Base-by-base conservation (phyloP, 441 rosid genomes). In the Jatropha podagrica region DNA sequence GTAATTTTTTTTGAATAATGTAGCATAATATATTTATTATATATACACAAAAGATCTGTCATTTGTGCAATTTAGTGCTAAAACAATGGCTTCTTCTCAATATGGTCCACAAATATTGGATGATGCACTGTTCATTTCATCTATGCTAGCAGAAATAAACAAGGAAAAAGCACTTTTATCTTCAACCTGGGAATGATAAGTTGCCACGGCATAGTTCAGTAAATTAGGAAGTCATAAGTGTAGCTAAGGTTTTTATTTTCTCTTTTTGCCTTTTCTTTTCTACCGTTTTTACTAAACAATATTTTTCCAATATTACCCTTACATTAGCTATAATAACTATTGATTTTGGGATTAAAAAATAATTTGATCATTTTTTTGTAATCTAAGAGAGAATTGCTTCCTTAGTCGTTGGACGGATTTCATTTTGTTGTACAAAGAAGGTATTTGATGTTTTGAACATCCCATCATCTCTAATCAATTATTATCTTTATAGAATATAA, bases 101-200 rank as follows among this genome's bases (percentile, higher is more conserved):
- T 32, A 32, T 11, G 41, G 46, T 23, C 44, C 65, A 52, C 9
- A 8, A 65, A 67, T 55, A 46, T 37, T 46, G 72, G 62, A 65
- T 69, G 8, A 12, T 13, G 5, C 12, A 15, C 20, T 7, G 44
- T n/a, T 10, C 3, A 3, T 3, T 37, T 37, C 2, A 49, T 9
- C 23, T 49, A 12, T 11, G 5, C 74, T 74, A 54, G 69, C 65
- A 32, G 13, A n/a, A 62, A 2, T 59, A 49, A 56, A 68, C 75
- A 42, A 20, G 72, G 37, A n/a, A 58, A 59, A 46, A 46, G 14
- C 0, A n/a, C 40, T 48, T 65, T 74, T 73, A 82, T 79, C 80
- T 54, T 60, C 64, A 44, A 65, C 52, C 59, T 7, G 32, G 42
- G 49, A 6, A 38, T 7, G 46, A 7, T 23, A 65, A 9, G 17